Evolutionary conservation across 148 eudicot genomes (phyloP).

Genomic region (Silene conica): DNA sequence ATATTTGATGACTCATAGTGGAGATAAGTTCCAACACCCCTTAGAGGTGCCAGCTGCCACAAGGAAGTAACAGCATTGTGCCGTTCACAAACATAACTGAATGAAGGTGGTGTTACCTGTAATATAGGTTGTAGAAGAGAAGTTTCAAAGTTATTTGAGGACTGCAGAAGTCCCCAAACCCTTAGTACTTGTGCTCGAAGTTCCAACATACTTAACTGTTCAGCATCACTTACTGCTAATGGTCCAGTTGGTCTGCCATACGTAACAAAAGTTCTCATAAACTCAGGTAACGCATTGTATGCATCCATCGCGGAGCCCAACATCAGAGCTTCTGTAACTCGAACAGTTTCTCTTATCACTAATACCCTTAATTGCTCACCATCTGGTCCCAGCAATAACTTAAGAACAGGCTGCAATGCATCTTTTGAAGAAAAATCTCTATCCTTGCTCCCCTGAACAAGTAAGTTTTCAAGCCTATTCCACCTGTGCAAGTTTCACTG

Average conservation of each 20-base stretch:
- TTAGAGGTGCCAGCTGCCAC: too few relatives aligned
- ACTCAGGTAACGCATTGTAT: slow-evolving; percentile 59
- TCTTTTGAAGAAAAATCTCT: slow-evolving; percentile 90
- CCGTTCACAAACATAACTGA: not conserved
- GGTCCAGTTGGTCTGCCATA: slow-evolving; percentile 49
- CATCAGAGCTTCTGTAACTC: slow-evolving; percentile 78
- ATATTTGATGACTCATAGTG: too few relatives aligned
- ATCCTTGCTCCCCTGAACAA: slow-evolving; percentile 86
- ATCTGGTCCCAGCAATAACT: slow-evolving; percentile 78
- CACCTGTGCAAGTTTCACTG: slow-evolving; percentile 50
- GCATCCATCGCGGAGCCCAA: slow-evolving; percentile 73
- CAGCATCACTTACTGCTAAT: slow-evolving; percentile 46
- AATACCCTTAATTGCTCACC: slow-evolving; percentile 80
- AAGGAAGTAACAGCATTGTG: not conserved
- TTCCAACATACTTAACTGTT: slow-evolving; percentile 66
- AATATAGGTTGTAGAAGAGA: slow-evolving; percentile 75
- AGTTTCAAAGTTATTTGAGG: slow-evolving; percentile 83
- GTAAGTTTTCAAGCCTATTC: slow-evolving; percentile 98
- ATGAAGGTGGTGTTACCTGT: slow-evolving; percentile 45
- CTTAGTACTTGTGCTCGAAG: slow-evolving; percentile 81
- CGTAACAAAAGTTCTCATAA: slow-evolving; percentile 45
- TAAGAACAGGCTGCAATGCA: slow-evolving; percentile 95
- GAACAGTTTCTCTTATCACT: slow-evolving; percentile 83
- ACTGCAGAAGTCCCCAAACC: slow-evolving; percentile 79
- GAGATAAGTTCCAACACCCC: too few relatives aligned